These are phyloP conservation scores for Cladophialophora psammophila DNA, from an alignment of 2,329 filamentous ascomycete genomes.

Conservation along the genomic window DNA sequence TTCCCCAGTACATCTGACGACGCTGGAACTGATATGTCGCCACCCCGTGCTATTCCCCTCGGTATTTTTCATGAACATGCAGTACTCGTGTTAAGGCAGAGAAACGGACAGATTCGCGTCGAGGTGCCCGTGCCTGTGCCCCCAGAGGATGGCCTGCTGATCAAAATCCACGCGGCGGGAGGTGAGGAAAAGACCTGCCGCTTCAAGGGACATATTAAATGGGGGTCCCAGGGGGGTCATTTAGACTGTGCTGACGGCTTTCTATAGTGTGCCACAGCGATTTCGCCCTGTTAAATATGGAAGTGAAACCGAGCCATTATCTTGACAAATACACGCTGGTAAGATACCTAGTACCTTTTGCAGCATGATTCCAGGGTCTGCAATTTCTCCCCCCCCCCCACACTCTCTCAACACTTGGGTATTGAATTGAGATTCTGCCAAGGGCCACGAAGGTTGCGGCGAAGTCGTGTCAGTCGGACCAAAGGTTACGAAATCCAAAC, in stretches of 20 bases:
- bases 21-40: too few species aligned
- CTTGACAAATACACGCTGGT: slow-evolving; percentile 3
- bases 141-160: slow-evolving; percentile 22
- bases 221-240: too few species aligned
- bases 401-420: slow-evolving; percentile 5
- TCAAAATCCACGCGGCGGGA: slow-evolving; percentile 32
- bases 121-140: slow-evolving; percentile 28
- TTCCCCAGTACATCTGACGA: too few species aligned
- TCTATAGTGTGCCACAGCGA: slow-evolving; percentile 11
- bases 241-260: not conserved
- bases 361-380: not conserved
- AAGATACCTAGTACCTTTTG: not conserved
- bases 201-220: too few species aligned
- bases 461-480: slow-evolving; percentile 30
- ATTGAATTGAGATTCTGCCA: not conserved
- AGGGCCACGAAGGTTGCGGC: slow-evolving; percentile 38
- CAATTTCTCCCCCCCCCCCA: not conserved
- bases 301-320: not conserved
- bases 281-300: slow-evolving; percentile 1
- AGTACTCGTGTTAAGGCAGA: not conserved
- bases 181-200: slow-evolving; percentile 1
- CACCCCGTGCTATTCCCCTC: too few species aligned
- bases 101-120: slow-evolving; percentile 16
- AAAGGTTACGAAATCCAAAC: slow-evolving; percentile 21
- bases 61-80: too few species aligned